Conservation (phyloP, 192 early-diverging fungal species). For the Dissophora ornata region DNA sequence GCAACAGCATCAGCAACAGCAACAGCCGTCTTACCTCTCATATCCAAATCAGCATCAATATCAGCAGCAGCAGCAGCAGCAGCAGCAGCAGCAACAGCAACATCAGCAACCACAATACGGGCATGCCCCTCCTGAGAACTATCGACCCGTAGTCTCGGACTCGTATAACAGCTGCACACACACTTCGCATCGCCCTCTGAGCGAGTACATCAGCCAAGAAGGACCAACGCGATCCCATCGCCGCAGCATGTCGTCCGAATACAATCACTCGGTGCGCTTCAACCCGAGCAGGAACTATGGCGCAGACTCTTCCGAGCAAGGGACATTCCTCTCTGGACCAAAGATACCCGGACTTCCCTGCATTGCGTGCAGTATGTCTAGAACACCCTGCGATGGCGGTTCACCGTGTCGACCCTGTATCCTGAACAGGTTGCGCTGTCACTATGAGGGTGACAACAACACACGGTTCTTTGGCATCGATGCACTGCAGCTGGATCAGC, state of each 20-base stretch:
- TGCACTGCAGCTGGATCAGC: constrained; percentile 27
- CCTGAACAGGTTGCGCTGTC: constrained; percentile 27
- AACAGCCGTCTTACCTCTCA: constrained; percentile 6
- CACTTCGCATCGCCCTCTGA: not conserved
- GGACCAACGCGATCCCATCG: constrained; percentile 43
- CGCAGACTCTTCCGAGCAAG: constrained; percentile 2
- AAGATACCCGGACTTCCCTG: constrained; percentile 34
- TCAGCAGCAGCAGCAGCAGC: constrained; percentile 24
- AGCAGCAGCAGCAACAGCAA: constrained; percentile 6
- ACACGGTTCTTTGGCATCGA: constrained; percentile 51
- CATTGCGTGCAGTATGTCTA: constrained; percentile 40
- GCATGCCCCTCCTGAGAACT: constrained; percentile 5
- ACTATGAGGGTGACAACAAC: constrained; percentile 48
- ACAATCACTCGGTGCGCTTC: constrained; percentile 37
- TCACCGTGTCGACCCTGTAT: constrained; percentile 38
- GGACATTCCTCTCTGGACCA: constrained; percentile 36
- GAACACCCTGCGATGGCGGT: constrained; percentile 34
- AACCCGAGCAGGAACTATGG: constrained; percentile 42
- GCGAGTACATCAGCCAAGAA: constrained; percentile 18
- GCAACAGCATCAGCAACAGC: constrained; percentile 26
- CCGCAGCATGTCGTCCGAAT: constrained; percentile 26
- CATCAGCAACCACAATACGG: constrained; percentile 8
- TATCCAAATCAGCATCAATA: constrained; percentile 5
- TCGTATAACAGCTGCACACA: constrained; percentile 12
- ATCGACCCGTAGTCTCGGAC: constrained; percentile 19